Base-by-base conservation (phyloP, 208 protist species). In the Acanthamoeba lenticulata region DNA sequence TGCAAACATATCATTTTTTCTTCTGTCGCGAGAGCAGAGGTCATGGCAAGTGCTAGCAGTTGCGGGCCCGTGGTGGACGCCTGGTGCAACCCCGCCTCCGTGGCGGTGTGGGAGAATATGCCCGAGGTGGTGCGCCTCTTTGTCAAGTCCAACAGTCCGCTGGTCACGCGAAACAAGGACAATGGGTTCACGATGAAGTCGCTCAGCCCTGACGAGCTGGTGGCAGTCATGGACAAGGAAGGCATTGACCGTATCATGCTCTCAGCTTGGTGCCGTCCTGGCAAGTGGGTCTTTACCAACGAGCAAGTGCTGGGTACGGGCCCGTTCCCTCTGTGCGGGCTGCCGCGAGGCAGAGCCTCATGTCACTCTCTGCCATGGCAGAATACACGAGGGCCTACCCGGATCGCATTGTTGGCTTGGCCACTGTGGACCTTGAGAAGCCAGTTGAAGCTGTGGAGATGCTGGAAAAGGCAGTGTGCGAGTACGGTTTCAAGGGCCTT, bases 281-380 rank as follows among this genome's bases (percentile, higher is more conserved):
- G 90, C 34, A n/a, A 85, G 62, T 93, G 62, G 72, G 19, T 93
- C 60, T 79, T 93, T 15, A 93, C 62, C 24, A 93, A 93, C 90
- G 90, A 93, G 69, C 62, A 86, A 67, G 90, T 93, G 0, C 45
- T 93, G 62, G 72, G 72, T 83, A 52, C 72, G 13, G 6, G 11
- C 36, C 27, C 1, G n/a, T 38, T 92, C n/a, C 60, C 65, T 36
- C 38, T 19, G 9, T 6, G 55, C 2, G 34, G 1, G 7, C 17
- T 90, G 32, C 21, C 13, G 5, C 24, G n/a, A 29, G 0, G 38
- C 29, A 81, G n/a, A 29, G 42, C 17, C 42, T 42, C 4, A 27
- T 4, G n/a, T n/a, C n/a, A n/a, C n/a, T n/a, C 40, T 4, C 36
- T 60, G 34, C 69, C 34, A 17, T 19, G 27, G 34, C 27, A 83